Percentiles rank a stretch among this genome's conserved stretches.
Evolutionary conservation across 2,329 filamentous ascomycete genomes (phyloP).

Genomic region (Cladophialophora bantiana): DNA sequence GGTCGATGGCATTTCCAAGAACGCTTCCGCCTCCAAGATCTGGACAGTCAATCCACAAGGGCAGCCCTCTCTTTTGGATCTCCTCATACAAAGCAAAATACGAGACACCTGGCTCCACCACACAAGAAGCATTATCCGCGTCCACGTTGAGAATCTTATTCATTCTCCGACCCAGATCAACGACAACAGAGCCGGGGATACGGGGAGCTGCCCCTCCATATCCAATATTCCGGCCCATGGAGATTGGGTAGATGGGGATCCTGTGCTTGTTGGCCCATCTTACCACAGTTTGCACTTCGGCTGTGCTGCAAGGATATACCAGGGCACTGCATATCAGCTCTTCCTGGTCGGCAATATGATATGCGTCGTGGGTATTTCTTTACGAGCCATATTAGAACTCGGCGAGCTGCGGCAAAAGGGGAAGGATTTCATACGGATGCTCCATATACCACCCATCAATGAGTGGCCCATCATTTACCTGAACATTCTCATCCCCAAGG

Average conservation of each 20-base stretch:
- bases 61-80: conserved; percentile 48
- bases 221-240: conserved; percentile 54
- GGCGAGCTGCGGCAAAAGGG: background rate
- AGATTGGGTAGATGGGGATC: conserved; percentile 47
- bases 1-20: conserved; percentile 58
- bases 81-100: conserved; percentile 56
- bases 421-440: conserved; percentile 43
- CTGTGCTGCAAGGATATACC: conserved; percentile 48
- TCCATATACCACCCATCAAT: conserved; percentile 49
- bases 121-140: conserved; percentile 44
- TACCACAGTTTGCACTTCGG: conserved; percentile 46
- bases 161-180: conserved; percentile 54
- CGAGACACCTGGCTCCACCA: conserved; percentile 55
- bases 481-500: conserved; percentile 36
- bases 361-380: conserved; percentile 53
- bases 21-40: conserved; percentile 60
- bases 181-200: conserved; percentile 53
- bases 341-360: conserved; percentile 53
- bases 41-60: conserved; percentile 58
- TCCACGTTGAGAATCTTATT: conserved; percentile 46
- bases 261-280: conserved; percentile 46
- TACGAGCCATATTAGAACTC: background rate
- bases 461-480: conserved; percentile 39
- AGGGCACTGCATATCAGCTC: conserved; percentile 54
- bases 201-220: conserved; percentile 60